Evolutionary conservation across 768 basidiomycete genomes (phyloP), one percentile per base, ranked within the genome.

Genomic region (Pisolithus tinctorius): DNA sequence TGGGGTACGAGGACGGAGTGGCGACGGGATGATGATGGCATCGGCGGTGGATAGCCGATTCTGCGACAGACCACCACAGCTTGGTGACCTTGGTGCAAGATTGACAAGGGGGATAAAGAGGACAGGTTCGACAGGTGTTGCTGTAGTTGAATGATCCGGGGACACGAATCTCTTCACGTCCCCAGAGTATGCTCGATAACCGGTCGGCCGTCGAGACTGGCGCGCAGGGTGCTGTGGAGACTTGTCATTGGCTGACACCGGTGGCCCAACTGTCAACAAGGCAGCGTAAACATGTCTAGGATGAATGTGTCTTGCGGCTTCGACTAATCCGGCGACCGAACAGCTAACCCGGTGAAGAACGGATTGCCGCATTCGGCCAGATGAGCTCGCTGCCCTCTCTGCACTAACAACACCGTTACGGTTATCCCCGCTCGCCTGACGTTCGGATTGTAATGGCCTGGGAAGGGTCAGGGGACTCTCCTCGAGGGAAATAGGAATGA

Each of bases 261-360:
- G 52, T 43, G 64, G 49, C 41, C 61, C 69, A 49, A 74, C 71
- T 27, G 74, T 63, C 62, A 78, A 79, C 61, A 78, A 65, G 5
- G 81, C 74, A 30, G 79, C 77, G 42, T 70, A 66, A 53, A 83
- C 74, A 56, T 83, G 84, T 34, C 76, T 79, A 17, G 69, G 71
- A 62, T 85, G 83, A 58, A 85, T 69, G 10, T 75, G 75, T 52
- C 74, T 74, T 6, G 81, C 83, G 0, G 78, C 67, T 58, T 74
- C 76, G 39, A 83, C 63, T 44, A 83, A 62, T 44, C 69, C 70
- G 17, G 64, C 53, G 13, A 74, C 69, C 3, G 74, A 73, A 46
- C 68, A 66, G 23, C 65, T 55, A 44, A 74, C 64, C 26, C 63
- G 72, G 25, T 55, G 49, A 1, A 60, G 60, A 2, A 67, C 50